phyloP scores from a whole-genome alignment of 768 basidiomycete species.

The Tricholoma terreum region DNA sequence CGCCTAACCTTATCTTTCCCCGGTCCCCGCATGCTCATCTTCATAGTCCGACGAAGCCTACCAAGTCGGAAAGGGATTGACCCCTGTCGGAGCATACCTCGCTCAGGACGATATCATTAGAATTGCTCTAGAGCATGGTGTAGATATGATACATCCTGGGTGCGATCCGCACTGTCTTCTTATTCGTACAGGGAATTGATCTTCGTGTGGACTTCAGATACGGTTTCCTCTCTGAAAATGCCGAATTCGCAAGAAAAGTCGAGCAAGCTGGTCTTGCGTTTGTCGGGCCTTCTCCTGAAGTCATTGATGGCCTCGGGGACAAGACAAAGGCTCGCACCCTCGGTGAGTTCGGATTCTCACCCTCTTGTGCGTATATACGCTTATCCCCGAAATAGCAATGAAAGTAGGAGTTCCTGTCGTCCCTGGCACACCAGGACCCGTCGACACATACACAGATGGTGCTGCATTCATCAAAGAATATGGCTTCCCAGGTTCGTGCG shows the following conservation, averaged over 20 bases:
- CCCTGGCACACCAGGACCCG: conserved; percentile 96
- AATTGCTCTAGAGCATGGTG: conserved; percentile 95
- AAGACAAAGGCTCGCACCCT: conserved; percentile 96
- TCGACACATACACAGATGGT: conserved; percentile 74
- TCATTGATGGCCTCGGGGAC: conserved; percentile 96
- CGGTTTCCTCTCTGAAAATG: conserved; percentile 97
- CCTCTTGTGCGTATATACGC: conserved; percentile 3
- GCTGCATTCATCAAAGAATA: conserved; percentile 91
- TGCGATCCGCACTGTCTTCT: conserved; percentile 30
- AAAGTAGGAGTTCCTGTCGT: conserved; percentile 93
- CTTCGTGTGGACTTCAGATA: conserved; percentile 51
- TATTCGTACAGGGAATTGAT: not conserved
- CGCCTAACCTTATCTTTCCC: conserved; percentile 9
- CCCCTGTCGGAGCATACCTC: conserved; percentile 95
- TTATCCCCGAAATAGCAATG: conserved; percentile 53
- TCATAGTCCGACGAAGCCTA: conserved; percentile 94
- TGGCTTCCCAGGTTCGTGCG: conserved; percentile 78
- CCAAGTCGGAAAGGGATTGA: conserved; percentile 93
- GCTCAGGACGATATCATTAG: conserved; percentile 97
- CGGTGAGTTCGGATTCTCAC: conserved; percentile 42
- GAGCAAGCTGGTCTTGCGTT: conserved; percentile 97
- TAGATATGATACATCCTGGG: conserved; percentile 99
- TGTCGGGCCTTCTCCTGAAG: conserved; percentile 92
- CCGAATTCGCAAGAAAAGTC: conserved; percentile 94
- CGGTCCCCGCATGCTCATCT: conserved; percentile 2